Conservation (phyloP, 257 asterid species). For the Rhazya stricta region DNA sequence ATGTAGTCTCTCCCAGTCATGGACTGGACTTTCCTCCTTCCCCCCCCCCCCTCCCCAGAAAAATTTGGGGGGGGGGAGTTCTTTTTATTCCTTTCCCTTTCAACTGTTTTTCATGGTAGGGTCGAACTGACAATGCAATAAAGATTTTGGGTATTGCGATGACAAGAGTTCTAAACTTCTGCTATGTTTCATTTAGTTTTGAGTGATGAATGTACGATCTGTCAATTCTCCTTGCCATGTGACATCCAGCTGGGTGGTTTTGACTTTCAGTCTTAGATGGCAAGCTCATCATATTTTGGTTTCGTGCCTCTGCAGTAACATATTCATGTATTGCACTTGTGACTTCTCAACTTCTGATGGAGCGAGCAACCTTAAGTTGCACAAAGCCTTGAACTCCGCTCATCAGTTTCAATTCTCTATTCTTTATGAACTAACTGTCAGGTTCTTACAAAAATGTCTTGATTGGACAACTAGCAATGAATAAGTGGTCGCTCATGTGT, state of each 20-base stretch:
- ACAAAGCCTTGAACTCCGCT: neutral
- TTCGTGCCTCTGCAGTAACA: too few relatives aligned
- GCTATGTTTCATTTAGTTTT: neutral
- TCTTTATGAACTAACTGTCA: neutral
- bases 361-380: too few relatives aligned
- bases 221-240: too few relatives aligned
- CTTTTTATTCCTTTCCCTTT: neutral
- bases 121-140: neutral
- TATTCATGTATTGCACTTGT: too few relatives aligned
- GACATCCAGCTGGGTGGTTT: too few relatives aligned
- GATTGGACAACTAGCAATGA: neutral
- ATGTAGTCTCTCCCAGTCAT: neutral
- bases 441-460: neutral
- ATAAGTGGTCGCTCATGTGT: neutral
- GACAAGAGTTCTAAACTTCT: neutral
- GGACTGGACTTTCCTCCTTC: too few relatives aligned
- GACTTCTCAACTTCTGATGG: too few relatives aligned
- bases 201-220: too few relatives aligned
- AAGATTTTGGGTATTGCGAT: neutral
- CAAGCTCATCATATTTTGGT: too few relatives aligned
- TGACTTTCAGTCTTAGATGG: too few relatives aligned
- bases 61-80: too few relatives aligned
- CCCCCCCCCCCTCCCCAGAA: too few relatives aligned
- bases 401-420: neutral
- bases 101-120: neutral